phyloP scores from a whole-genome alignment of 2,329 filamentous ascomycete species.

The Botrytis fragariae region DNA sequence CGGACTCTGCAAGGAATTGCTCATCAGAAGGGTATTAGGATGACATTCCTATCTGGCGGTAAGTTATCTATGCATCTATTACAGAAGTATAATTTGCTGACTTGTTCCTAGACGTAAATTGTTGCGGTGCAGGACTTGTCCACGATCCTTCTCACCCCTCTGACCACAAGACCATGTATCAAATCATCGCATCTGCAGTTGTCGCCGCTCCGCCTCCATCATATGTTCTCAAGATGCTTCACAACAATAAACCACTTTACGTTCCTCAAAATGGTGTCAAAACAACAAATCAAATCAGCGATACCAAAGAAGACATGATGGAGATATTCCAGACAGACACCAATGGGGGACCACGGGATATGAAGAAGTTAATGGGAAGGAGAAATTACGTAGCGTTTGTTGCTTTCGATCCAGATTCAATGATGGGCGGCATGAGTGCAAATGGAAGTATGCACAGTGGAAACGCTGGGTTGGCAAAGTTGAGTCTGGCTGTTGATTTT shows the following conservation, averaged over 20 bases:
- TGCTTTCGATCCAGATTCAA: conserved; percentile 84
- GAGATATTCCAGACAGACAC: conserved; percentile 97
- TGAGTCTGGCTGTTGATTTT: conserved; percentile 93
- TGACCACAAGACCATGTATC: conserved; percentile 99
- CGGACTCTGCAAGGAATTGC: conserved; percentile 92
- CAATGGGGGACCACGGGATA: conserved; percentile 75
- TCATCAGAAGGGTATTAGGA: conserved; percentile 90
- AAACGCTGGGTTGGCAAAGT: conserved; percentile 52
- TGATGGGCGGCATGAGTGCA: conserved; percentile 32
- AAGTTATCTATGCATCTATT: conserved; percentile 36
- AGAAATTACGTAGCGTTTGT: conserved; percentile 91
- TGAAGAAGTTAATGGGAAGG: conserved; percentile 89
- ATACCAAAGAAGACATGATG: conserved; percentile 99
- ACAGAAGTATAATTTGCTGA: conserved; percentile 23
- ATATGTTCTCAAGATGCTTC: conserved; percentile 91
- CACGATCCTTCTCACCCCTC: conserved; percentile 89
- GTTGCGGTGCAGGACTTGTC: conserved; percentile 85
- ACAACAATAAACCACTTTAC: conserved; percentile 90
- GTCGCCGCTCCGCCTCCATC: conserved; percentile 82
- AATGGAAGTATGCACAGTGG: conserved; percentile 38
- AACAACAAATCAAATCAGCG: conserved; percentile 70
- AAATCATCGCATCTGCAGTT: conserved; percentile 89
- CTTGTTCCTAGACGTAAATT: conserved; percentile 66
- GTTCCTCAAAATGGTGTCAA: conserved; percentile 85
- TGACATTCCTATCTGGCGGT: conserved; percentile 95